Conservation (phyloP, 2,329 filamentous ascomycete species). For the Cladosporium austrohemisphaericum region DNA sequence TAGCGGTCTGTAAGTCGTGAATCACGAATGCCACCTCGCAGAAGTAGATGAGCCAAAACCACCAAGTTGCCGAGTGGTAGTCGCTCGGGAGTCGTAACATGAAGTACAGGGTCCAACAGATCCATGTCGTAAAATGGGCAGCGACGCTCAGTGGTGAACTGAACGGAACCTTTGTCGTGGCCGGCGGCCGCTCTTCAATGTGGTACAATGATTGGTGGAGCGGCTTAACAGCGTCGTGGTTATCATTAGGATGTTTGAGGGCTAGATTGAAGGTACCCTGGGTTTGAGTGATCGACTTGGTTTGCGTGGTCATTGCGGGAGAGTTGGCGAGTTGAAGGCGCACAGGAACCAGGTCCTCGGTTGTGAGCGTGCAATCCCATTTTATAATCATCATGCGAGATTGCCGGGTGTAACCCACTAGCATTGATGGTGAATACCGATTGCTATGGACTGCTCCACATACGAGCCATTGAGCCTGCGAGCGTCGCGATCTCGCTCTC, state of each 20-base stretch:
- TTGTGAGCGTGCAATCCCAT: too few relatives aligned
- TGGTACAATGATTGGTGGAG: background rate
- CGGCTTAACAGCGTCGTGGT: too few relatives aligned
- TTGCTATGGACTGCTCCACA: too few relatives aligned
- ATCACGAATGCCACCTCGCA: background rate
- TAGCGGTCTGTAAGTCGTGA: background rate
- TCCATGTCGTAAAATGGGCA: background rate
- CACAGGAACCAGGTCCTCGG: background rate
- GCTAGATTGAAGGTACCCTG: background rate
- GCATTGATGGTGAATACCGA: too few relatives aligned
- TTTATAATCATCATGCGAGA: too few relatives aligned
- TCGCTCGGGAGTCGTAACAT: background rate
- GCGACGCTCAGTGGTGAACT: background rate
- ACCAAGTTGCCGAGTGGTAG: background rate
- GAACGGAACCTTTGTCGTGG: background rate
- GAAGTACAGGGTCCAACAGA: background rate
- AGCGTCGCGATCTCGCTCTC: too few relatives aligned
- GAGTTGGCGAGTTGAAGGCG: background rate
- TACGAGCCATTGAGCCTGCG: too few relatives aligned
- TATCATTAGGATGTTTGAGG: background rate
- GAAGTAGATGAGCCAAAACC: background rate
- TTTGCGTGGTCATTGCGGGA: background rate
- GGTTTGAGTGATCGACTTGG: background rate
- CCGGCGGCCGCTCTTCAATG: background rate
- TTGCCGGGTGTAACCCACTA: too few relatives aligned